These are phyloP conservation scores for Solanum megistacrolobum DNA, from an alignment of 257 asterid genomes.

Conservation along the genomic window DNA sequence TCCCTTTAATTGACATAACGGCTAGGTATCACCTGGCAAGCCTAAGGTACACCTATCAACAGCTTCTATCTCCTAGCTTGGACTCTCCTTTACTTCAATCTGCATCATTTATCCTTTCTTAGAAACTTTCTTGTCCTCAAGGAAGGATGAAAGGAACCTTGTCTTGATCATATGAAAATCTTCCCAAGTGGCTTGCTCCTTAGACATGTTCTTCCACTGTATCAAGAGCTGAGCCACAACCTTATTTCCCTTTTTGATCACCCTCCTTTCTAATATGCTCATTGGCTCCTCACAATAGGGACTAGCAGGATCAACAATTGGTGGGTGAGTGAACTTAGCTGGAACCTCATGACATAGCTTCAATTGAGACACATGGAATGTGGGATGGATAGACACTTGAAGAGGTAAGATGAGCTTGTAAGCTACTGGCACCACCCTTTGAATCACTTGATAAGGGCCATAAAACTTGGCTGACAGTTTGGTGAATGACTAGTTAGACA, in stretches of 20 bases:
- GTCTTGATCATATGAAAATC: neutral
- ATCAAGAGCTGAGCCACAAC: neutral
- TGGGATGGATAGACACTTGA: too few species aligned
- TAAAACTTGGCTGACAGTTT: neutral
- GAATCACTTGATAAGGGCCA: too few species aligned
- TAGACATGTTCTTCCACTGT: neutral
- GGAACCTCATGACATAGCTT: neutral
- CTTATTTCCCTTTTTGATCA: neutral
- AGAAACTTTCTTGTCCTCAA: neutral
- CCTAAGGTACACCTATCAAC: neutral
- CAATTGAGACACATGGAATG: neutral
- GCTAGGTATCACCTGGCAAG: neutral
- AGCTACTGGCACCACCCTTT: too few species aligned
- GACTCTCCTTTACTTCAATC: neutral
- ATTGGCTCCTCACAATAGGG: neutral
- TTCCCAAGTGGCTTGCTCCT: neutral
- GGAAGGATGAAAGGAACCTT: neutral
- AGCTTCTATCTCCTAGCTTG: too few species aligned
- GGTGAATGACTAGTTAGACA: neutral
- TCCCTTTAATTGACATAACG: neutral
- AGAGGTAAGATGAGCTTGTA: neutral
- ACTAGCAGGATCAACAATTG: neutral
- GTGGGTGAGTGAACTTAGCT: neutral
- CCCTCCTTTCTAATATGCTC: neutral
- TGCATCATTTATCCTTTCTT: neutral